Evolutionary conservation across 2,329 filamentous ascomycete species (phyloP), one percentile per base, ranked within the genome.

Genomic region (Monosporascus sp.): DNA sequence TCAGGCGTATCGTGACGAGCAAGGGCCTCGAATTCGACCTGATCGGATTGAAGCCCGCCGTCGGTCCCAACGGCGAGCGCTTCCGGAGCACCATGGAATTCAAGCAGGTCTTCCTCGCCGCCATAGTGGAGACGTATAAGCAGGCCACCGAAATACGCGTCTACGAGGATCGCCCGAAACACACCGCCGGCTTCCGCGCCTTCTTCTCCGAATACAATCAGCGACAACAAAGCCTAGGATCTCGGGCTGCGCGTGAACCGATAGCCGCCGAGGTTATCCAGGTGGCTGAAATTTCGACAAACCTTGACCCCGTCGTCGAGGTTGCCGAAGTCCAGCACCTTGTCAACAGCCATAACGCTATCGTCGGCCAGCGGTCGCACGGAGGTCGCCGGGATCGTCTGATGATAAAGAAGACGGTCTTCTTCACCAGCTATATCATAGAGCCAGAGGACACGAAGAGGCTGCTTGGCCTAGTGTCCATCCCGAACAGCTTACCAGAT

Each of bases 371-470:
- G 22, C 62, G 68, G 48, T 59, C 70, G 57, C 48, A 70, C 67
- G 54, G 74, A 43, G 55, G 62, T 17, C 70, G 70, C 25, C 69
- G 69, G 48, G 68, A 72, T 41, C 74, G 72, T 46, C 77, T 94
- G 55, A 79, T 82, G 61, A 90, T 99, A 67, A 90, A 89, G 70
- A 92, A 92, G 67, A 90, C 85, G 1, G 87, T 96, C 49, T 90
- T 91, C 71, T 97, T 93, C 72, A 97, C 94, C 1, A 90, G 90
- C 49, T 97, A 99, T 71, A 83, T 96, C 71, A 86, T 99, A 59
- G 78, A 78, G 41, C 77, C 83, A 48, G 76, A 81, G 25, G 89
- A 94, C 68, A 87, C 86, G 2, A 82, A 88, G 64, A 83, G 81
- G 52, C 77, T 97, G 38, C 80, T 89, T 52, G 79, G 81, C 6